These are phyloP conservation scores for Sedum album DNA, from an alignment of 164 flowering plant genomes.

Conservation along the genomic window DNA sequence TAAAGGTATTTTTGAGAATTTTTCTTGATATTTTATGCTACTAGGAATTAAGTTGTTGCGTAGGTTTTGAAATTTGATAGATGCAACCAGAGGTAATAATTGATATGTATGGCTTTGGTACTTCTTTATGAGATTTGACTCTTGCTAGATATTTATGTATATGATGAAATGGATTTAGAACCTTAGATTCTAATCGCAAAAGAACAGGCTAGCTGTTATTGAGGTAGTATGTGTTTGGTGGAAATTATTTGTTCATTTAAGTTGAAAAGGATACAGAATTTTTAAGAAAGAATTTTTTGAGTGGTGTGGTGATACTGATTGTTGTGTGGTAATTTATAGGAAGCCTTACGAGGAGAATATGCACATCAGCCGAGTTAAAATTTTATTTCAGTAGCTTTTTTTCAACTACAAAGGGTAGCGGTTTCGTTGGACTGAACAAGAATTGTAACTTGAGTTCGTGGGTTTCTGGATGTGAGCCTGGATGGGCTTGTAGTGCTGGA, in stretches of 20 bases:
- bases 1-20: slow-evolving; percentile 41
- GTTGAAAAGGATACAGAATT: not conserved
- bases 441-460: slow-evolving; percentile 77
- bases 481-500: slow-evolving; percentile 76
- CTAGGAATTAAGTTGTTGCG: not conserved
- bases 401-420: slow-evolving; percentile 19
- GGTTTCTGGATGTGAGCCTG: slow-evolving; percentile 91
- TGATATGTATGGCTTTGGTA: not conserved
- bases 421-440: slow-evolving; percentile 58
- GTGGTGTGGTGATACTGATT: slow-evolving; percentile 7
- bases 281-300: not conserved
- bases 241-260: not conserved
- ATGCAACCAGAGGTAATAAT: not conserved
- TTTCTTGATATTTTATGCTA: not conserved
- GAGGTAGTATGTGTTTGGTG: not conserved
- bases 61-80: not conserved
- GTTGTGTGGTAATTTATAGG: slow-evolving; percentile 30
- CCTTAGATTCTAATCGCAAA: too few relatives aligned
- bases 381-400: slow-evolving; percentile 50
- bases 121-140: too few relatives aligned
- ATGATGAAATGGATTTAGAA: too few relatives aligned
- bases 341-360: slow-evolving; percentile 49
- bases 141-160: too few relatives aligned
- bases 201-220: not conserved
- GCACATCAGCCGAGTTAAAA: slow-evolving; percentile 82